Evolutionary conservation across 139 green algal genomes (phyloP).

Genomic region (Coelastrella sp.): DNA sequence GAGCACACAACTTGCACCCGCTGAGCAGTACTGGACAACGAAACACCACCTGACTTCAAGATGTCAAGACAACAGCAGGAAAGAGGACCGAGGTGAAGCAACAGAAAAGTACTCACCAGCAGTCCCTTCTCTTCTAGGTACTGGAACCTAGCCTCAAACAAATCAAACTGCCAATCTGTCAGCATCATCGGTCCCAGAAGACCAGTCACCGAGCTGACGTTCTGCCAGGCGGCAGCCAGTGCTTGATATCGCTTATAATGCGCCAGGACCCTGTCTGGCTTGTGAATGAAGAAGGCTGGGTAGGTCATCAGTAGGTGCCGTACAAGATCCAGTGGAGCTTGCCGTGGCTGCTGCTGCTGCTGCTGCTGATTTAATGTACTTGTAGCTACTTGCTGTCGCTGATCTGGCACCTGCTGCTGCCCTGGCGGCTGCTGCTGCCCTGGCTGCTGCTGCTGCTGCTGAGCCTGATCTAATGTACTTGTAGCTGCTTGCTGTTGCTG

Average conservation of each 20-base stretch:
- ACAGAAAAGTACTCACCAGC: not conserved
- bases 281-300: slow-evolving; percentile 40
- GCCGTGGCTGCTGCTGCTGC: not conserved
- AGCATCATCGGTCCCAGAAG: slow-evolving; percentile 32
- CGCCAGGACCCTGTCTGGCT: not conserved
- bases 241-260: not conserved
- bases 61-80: no score
- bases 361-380: not conserved
- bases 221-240: not conserved
- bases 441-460: not conserved
- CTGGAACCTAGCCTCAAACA: slow-evolving; percentile 1
- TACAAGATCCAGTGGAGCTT: not conserved
- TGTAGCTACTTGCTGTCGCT: not conserved
- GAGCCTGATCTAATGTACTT: not conserved
- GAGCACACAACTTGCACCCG: no score
- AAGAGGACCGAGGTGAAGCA: no score
- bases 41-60: no score
- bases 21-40: no score
- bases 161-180: not conserved
- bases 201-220: not conserved
- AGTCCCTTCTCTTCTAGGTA: not conserved
- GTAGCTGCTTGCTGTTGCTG: not conserved
- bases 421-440: not conserved
- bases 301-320: slow-evolving; percentile 8
- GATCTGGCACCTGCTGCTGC: not conserved